Evolutionary conservation across 225 moss, liverwort and hornwort genomes (phyloP).

Genomic region (Marchantia polymorpha): DNA sequence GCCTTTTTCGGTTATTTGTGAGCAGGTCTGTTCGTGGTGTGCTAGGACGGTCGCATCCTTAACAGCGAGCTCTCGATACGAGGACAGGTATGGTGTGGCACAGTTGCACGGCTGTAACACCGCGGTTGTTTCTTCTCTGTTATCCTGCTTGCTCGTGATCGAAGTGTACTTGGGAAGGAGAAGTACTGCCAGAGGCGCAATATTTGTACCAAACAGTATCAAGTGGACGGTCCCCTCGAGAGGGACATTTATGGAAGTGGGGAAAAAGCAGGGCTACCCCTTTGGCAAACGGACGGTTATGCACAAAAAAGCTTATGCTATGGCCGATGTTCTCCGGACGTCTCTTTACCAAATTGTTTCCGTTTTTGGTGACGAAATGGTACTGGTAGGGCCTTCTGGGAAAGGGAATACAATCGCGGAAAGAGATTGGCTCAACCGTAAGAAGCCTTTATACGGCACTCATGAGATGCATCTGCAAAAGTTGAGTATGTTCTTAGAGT

Average conservation of each 20-base stretch:
- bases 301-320: constrained; percentile 77
- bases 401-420: constrained; percentile 52
- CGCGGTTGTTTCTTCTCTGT: constrained; percentile 64
- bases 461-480: constrained; percentile 73
- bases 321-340: constrained; percentile 77
- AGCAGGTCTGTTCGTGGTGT: constrained; percentile 69
- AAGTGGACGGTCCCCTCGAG: constrained; percentile 79
- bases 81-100: constrained; percentile 82
- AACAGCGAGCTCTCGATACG: constrained; percentile 60
- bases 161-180: constrained; percentile 77
- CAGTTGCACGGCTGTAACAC: constrained; percentile 73
- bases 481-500: constrained; percentile 61
- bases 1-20: neutral
- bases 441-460: constrained; percentile 63
- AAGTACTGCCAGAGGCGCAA: constrained; percentile 51
- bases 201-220: constrained; percentile 74
- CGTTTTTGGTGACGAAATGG: constrained; percentile 75
- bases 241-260: constrained; percentile 47
- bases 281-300: constrained; percentile 68
- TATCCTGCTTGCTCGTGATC: constrained; percentile 71
- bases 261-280: constrained; percentile 51
- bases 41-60: constrained; percentile 64
- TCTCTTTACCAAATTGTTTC: constrained; percentile 76
- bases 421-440: constrained; percentile 66
- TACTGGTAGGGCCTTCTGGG: constrained; percentile 41